These are phyloP conservation scores for Russula foetens DNA, from an alignment of 768 basidiomycete species.

Conservation along the genomic window DNA sequence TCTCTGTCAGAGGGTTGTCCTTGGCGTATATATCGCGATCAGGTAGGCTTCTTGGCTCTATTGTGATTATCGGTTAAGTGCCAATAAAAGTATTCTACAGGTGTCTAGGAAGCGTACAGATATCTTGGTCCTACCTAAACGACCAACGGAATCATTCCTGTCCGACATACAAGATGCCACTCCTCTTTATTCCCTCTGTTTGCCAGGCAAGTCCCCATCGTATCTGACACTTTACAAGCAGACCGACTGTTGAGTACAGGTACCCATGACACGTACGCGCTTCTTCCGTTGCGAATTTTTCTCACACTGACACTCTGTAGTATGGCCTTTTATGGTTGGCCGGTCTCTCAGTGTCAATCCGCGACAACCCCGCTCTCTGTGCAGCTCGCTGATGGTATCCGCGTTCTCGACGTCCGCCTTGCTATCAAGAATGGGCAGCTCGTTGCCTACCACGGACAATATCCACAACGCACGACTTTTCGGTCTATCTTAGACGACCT, in stretches of 20 bases:
- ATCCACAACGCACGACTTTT: conserved; percentile 64
- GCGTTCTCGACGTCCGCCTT: conserved; percentile 76
- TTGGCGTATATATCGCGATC: conserved; percentile 50
- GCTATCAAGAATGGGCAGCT: conserved; percentile 54
- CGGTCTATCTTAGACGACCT: conserved; percentile 53
- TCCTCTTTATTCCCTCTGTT: conserved; percentile 62
- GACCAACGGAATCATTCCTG: conserved; percentile 51
- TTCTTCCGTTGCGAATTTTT: background rate
- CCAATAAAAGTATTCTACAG: conserved; percentile 28
- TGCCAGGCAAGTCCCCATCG: conserved; percentile 53
- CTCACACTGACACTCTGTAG: conserved; percentile 29
- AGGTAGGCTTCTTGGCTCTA: conserved; percentile 32
- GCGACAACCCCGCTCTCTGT: conserved; percentile 46
- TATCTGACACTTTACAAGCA: conserved; percentile 3
- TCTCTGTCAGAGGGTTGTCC: conserved; percentile 37
- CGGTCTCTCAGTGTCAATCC: conserved; percentile 81
- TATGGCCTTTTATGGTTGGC: conserved; percentile 82
- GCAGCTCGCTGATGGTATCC: conserved; percentile 73
- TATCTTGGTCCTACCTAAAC: conserved; percentile 50
- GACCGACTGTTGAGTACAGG: conserved; percentile 28
- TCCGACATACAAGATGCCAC: conserved; percentile 55
- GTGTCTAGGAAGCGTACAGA: conserved; percentile 35
- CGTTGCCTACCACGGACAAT: conserved; percentile 73
- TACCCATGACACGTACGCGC: conserved; percentile 59
- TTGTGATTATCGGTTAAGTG: background rate